Evolutionary conservation across 371 early-diverging fungal genomes (phyloP).

Genomic region (Mucor sp.): DNA sequence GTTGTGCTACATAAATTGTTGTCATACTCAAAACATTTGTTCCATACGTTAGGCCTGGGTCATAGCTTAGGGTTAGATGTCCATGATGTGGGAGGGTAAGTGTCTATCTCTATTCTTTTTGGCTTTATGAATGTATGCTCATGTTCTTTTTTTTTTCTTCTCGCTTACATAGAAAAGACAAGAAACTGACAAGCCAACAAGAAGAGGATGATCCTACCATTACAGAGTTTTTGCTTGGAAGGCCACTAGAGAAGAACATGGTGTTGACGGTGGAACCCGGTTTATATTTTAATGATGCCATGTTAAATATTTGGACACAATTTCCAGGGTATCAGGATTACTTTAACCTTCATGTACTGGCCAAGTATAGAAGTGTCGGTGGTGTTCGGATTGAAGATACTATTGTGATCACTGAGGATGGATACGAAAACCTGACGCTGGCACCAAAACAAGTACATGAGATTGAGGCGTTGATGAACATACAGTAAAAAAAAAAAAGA

Average conservation of each 20-base stretch:
- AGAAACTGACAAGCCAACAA: not conserved
- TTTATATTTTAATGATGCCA: conserved; percentile 61
- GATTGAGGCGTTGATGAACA: conserved; percentile 61
- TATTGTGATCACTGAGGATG: conserved; percentile 71
- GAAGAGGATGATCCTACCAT: not conserved
- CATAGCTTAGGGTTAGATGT: conserved; percentile 76
- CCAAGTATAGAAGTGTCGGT: conserved; percentile 72
- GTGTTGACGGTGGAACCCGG: conserved; percentile 95
- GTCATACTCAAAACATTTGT: not conserved
- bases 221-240: conserved; percentile 1
- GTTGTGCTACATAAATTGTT: not conserved
- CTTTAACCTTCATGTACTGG: conserved; percentile 67
- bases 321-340: conserved; percentile 58
- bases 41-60: conserved; percentile 38
- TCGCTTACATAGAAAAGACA: not conserved
- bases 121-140: not conserved
- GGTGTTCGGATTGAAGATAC: conserved; percentile 94
- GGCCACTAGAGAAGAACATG: conserved; percentile 74
- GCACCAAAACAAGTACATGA: conserved; percentile 72
- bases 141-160: too few relatives aligned
- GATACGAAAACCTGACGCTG: conserved; percentile 73
- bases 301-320: conserved; percentile 49
- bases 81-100: conserved; percentile 90
- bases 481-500: not conserved
- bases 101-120: not conserved